Evolutionary conservation across 1,284 basidiomycete genomes (phyloP).

Genomic region (Ceratobasidium sp.): DNA sequence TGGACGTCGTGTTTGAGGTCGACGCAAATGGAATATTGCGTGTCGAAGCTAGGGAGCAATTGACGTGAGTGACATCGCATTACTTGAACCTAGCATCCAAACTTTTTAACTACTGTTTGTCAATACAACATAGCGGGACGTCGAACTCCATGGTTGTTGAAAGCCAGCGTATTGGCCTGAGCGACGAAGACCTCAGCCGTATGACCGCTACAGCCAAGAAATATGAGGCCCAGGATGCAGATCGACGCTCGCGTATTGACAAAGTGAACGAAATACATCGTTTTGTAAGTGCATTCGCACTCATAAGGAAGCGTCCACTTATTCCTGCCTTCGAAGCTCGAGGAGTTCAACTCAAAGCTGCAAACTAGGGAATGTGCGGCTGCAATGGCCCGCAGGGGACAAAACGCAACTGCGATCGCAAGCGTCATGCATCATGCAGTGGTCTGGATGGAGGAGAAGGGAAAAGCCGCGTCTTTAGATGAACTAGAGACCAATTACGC

Average conservation of each 20-base stretch:
- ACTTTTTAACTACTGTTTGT: not conserved
- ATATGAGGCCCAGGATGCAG: constrained; percentile 88
- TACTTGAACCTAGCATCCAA: too few species aligned
- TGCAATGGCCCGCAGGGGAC: constrained; percentile 91
- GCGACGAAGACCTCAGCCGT: constrained; percentile 89
- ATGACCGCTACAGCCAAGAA: constrained; percentile 95
- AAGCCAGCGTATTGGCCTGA: constrained; percentile 87
- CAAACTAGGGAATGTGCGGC: constrained; percentile 91
- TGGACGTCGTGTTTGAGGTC: constrained; percentile 69
- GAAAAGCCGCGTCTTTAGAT: constrained; percentile 81
- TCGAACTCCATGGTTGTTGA: constrained; percentile 91
- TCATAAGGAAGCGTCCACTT: not conserved
- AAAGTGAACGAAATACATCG: constrained; percentile 83
- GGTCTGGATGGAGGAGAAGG: constrained; percentile 91
- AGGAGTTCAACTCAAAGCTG: constrained; percentile 88
- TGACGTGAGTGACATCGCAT: not conserved
- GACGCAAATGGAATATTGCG: constrained; percentile 66
- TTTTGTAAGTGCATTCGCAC: constrained; percentile 64
- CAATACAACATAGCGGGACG: constrained; percentile 72
- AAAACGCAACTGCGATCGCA: constrained; percentile 80
- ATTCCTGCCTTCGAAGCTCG: constrained; percentile 57
- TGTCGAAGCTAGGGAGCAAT: constrained; percentile 64
- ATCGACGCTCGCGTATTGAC: constrained; percentile 90
- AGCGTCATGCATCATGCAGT: constrained; percentile 87
- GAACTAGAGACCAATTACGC: constrained; percentile 88